Percentiles rank a stretch among this genome's conserved stretches.
Evolutionary conservation across 2,329 filamentous ascomycete genomes (phyloP).

Genomic region (Fusarium acutatum): DNA sequence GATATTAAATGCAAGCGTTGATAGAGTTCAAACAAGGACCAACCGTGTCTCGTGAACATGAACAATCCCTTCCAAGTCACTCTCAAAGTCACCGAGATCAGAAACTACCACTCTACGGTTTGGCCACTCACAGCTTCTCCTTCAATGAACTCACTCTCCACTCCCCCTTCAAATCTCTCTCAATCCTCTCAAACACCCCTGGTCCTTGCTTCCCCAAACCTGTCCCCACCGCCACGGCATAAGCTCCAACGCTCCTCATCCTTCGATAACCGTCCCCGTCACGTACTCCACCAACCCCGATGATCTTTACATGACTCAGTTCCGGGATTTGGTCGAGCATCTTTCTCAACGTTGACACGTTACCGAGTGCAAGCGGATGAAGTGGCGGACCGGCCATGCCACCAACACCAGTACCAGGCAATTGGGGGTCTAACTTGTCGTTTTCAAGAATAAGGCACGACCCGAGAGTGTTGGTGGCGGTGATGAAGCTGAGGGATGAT

Average conservation of each 20-base stretch:
- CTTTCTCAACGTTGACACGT: constrained; percentile 72
- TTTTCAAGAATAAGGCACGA: constrained; percentile 66
- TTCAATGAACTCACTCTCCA: constrained; percentile 18
- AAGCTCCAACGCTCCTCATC: constrained; percentile 73
- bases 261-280: constrained; percentile 69
- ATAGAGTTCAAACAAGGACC: neutral
- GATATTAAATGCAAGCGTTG: constrained; percentile 23
- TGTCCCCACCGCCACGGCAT: constrained; percentile 73
- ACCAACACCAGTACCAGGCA: constrained; percentile 68
- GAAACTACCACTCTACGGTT: neutral
- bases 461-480: constrained; percentile 77
- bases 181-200: constrained; percentile 68
- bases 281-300: constrained; percentile 77
- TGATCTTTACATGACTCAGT: constrained; percentile 66
- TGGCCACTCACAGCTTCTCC: neutral
- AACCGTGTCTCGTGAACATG: neutral
- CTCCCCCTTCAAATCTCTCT: constrained; percentile 29
- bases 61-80: neutral
- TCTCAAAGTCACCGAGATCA: neutral
- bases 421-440: constrained; percentile 48
- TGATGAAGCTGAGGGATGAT: constrained; percentile 69
- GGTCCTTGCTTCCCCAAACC: constrained; percentile 72
- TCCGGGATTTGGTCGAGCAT: constrained; percentile 61
- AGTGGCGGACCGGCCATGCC: constrained; percentile 77
- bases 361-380: constrained; percentile 78